Conservation (phyloP, 2,329 filamentous ascomycete genomes). For the Monilinia laxa region DNA sequence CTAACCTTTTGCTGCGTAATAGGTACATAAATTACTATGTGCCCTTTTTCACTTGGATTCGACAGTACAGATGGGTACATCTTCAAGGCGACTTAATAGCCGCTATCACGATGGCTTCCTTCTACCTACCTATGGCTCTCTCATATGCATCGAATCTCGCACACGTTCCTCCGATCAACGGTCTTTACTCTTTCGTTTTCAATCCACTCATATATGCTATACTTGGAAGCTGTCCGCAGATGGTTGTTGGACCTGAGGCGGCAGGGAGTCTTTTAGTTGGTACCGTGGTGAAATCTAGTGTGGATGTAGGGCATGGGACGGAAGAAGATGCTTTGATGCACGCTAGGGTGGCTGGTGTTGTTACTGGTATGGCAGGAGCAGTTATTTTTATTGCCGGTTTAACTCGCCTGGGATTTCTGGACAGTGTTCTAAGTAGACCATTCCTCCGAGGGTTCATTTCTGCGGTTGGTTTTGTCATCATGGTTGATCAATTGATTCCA, state of each 20-base stretch:
- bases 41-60: slow-evolving; percentile 86
- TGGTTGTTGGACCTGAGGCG: slow-evolving; percentile 93
- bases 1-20: slow-evolving; percentile 11
- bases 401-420: slow-evolving; percentile 83
- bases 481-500: slow-evolving; percentile 90
- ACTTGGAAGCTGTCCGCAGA: slow-evolving; percentile 85
- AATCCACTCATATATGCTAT: slow-evolving; percentile 89
- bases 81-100: slow-evolving; percentile 83
- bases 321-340: slow-evolving; percentile 67
- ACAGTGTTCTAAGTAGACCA: slow-evolving; percentile 88
- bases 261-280: slow-evolving; percentile 89
- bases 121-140: slow-evolving; percentile 96
- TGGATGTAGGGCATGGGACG: slow-evolving; percentile 63
- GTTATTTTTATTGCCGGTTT: slow-evolving; percentile 87
- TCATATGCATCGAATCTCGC: slow-evolving; percentile 90
- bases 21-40: slow-evolving; percentile 94
- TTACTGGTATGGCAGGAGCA: slow-evolving; percentile 82
- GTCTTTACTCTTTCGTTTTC: slow-evolving; percentile 91
- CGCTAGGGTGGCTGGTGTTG: slow-evolving; percentile 81
- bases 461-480: slow-evolving; percentile 93
- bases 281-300: slow-evolving; percentile 75
- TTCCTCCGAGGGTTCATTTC: slow-evolving; percentile 96
- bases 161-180: slow-evolving; percentile 90
- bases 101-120: slow-evolving; percentile 93
- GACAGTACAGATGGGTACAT: slow-evolving; percentile 79